These are phyloP conservation scores for Ramaria sp. DNA, from an alignment of 768 basidiomycete genomes.

Conservation along the genomic window DNA sequence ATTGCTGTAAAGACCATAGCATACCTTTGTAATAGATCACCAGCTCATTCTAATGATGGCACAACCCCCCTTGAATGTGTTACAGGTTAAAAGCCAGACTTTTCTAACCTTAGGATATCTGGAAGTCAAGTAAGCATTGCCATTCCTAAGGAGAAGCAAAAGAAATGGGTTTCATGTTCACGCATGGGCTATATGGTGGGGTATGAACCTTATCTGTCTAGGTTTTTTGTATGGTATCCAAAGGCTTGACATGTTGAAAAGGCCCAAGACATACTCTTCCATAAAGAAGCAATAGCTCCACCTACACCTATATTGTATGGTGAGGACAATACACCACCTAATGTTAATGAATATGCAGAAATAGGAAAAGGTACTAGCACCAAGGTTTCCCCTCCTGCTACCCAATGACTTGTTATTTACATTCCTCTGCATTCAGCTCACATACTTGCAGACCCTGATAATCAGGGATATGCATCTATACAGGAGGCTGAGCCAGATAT, in stretches of 20 bases:
- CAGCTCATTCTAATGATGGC: background rate
- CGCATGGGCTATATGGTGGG: too few species aligned
- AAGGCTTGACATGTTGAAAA: background rate
- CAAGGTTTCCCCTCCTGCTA: background rate
- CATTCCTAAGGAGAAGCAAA: background rate
- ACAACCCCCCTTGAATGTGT: background rate
- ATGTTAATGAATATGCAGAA: background rate
- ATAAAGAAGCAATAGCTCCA: background rate
- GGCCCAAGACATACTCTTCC: background rate
- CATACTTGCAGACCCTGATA: background rate
- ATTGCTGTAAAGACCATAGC: background rate
- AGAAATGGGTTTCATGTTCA: too few species aligned
- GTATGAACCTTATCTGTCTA: too few species aligned
- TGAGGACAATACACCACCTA: too few species aligned
- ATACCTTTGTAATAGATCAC: background rate
- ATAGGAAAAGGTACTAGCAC: too few species aligned
- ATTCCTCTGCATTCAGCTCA: background rate
- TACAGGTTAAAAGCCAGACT: too few species aligned
- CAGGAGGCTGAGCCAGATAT: too few species aligned
- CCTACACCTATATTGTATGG: too few species aligned
- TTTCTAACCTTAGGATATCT: too few species aligned
- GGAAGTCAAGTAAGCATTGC: too few species aligned
- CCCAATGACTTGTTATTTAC: background rate
- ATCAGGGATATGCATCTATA: too few species aligned
- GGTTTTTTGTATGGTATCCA: background rate